These are phyloP conservation scores for Erysimum cheiri DNA, from an alignment of 441 rosid genomes.

Conservation along the genomic window DNA sequence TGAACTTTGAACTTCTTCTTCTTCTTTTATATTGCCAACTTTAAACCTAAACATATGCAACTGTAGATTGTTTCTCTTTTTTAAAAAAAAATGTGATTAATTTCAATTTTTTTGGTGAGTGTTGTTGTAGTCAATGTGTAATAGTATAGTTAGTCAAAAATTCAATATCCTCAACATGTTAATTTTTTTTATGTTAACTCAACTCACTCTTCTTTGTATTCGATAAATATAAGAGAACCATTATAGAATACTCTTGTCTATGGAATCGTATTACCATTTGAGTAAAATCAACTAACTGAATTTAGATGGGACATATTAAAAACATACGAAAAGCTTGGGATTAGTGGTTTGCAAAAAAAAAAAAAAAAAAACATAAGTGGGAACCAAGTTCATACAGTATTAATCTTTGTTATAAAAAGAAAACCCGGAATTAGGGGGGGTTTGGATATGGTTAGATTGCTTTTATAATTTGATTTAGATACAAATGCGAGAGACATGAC, in stretches of 20 bases:
- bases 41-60: too few relatives aligned
- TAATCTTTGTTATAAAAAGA: not conserved
- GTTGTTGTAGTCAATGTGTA: too few relatives aligned
- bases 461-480: conserved; percentile 5
- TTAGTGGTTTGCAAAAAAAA: conserved; percentile 10
- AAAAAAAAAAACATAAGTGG: conserved; percentile 20
- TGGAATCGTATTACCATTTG: not conserved
- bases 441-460: conserved; percentile 32
- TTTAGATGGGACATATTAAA: conserved; percentile 8
- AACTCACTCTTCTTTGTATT: not conserved
- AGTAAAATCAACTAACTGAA: conserved; percentile 12
- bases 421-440: conserved; percentile 33
- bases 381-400: conserved; percentile 31
- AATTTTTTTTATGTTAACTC: not conserved
- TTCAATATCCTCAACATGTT: not conserved
- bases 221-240: not conserved
- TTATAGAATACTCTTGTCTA: not conserved
- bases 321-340: conserved; percentile 4
- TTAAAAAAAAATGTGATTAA: too few relatives aligned
- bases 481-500: conserved; percentile 6
- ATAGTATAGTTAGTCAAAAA: too few relatives aligned
- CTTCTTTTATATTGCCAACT: too few relatives aligned
- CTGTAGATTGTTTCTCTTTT: too few relatives aligned
- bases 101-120: too few relatives aligned
- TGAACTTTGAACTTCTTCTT: too few relatives aligned